Base-by-base conservation (phyloP, 805 yeast species). In the Cyberlindnera mycetangii region DNA sequence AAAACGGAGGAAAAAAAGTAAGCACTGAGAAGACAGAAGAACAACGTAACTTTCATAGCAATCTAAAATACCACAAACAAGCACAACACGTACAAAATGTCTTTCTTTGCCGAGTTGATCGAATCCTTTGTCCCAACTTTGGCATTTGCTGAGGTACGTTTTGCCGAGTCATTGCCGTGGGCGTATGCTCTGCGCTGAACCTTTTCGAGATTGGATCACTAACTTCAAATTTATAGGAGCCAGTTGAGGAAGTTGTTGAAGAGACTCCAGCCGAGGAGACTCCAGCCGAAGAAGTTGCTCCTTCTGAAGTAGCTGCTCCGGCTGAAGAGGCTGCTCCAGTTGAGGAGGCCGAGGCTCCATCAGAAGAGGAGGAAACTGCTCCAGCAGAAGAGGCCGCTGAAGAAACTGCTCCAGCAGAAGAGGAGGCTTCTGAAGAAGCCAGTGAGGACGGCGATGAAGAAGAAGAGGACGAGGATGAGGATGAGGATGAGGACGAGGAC, bases 61-160 rank as follows among this genome's bases (percentile, higher is more conserved):
- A 15, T 18, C 19, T 4, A 18, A 20, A 14, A 15, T 7, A 24
- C 31, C 7, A 21, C 31, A 25, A 25, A 12, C 17, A 12, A 34
- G n/a, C 27, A 35, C 21, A 35, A 19, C 27, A 17, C 16, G 11
- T 7, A 25, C 27, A 46, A 14, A 27, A 51, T 51, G 55, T 32
- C 52, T 25, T 49, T 51, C 45, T 36, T 51, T 20, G 37, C 48
- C 5, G 51, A 43, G 9, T 41, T 89, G 64, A 81, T 85, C 69
- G 95, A 88, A 66, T 75, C 83, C 45, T 73, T 86, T 54, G 72
- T 80, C 55, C 95, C 96, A 63, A 75, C 85, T 55, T 74, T 75
- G 50, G 95, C 95, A 35, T 81, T 76, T 69, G 96, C 96, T 58
- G 96, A 86, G 44, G 53, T 50, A 40, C 7, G 53, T 49, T n/a